Evolutionary conservation across 2,329 filamentous ascomycete species (phyloP), one percentile per base, ranked within the genome.

Genomic region (Polychaeton citri): DNA sequence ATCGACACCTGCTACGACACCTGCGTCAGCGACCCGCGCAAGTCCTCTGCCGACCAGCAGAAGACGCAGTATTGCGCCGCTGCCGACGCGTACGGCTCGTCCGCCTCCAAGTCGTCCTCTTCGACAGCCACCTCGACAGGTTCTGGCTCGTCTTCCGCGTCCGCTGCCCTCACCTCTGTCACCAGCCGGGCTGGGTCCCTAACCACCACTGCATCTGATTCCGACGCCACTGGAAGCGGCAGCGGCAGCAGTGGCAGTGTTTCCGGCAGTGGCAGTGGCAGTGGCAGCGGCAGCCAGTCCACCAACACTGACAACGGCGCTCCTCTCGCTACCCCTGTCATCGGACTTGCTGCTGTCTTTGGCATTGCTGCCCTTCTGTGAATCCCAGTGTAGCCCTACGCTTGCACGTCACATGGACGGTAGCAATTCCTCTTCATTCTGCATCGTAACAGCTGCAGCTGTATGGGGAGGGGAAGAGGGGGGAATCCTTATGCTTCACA

Each of bases 1-100:
- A 43, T 55, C 34, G 33, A 50, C 7, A 48, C 44, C 9, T 79
- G 75, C 68, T 78, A 75, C 62, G 69, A 71, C 63, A 74, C 75
- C 63, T 79, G 76, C 61, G 72, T 74, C 35, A 44, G 63, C 68
- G 44, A 48, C 47, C 42, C 59, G 12, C 55, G 53, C 34, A 47
- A 51, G 26, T 49, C 50, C 38, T 49, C 50, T 20, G 57, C 53
- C 20, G 38, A 59, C 45, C 48, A 59, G 46, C 41, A 54, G 41
- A 41, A 47, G 30, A 37, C 52, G 13, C 46, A 56, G 18, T 62
- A 59, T 30, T 58, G 54, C 44, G 48, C 49, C 39, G 52, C 53
- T 35, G 54, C 53, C 13, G 44, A 45, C 28, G 43, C 46, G 50
- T 55, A 52, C 45, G 50, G 45, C 30, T 37, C 30, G 10, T 19